These are phyloP conservation scores for Suillus discolor DNA, from an alignment of 768 basidiomycete genomes.

Conservation along the genomic window DNA sequence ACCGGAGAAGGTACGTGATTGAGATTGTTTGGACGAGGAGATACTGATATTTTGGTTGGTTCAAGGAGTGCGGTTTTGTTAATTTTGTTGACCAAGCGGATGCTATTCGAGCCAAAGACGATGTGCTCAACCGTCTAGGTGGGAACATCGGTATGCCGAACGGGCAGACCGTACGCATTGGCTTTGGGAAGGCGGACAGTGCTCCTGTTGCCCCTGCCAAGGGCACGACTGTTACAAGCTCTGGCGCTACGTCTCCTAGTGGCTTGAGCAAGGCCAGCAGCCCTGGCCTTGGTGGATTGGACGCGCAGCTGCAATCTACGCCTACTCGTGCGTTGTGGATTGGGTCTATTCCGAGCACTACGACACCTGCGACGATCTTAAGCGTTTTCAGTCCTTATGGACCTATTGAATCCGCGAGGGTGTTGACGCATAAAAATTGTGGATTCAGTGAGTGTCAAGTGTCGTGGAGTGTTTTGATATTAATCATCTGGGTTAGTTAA, in stretches of 20 bases:
- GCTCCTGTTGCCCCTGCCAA: slow-evolving; percentile 91
- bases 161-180: slow-evolving; percentile 95
- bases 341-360: slow-evolving; percentile 93
- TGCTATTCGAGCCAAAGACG: slow-evolving; percentile 97
- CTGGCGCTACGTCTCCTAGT: slow-evolving; percentile 67
- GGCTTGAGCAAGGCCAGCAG: slow-evolving; percentile 51
- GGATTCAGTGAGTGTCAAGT: slow-evolving; percentile 68
- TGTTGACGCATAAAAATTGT: slow-evolving; percentile 97
- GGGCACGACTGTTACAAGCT: slow-evolving; percentile 61
- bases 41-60: slow-evolving; percentile 19
- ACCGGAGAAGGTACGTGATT: slow-evolving; percentile 83
- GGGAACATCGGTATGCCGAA: slow-evolving; percentile 95
- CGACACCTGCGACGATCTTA: slow-evolving; percentile 91
- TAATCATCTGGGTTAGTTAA: slow-evolving; percentile 63
- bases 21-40: slow-evolving; percentile 4
- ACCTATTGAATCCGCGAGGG: slow-evolving; percentile 94
- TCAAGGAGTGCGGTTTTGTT: slow-evolving; percentile 96
- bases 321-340: slow-evolving; percentile 98
- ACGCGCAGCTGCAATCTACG: slow-evolving; percentile 84
- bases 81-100: slow-evolving; percentile 96
- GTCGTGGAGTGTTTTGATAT: slow-evolving; percentile 13
- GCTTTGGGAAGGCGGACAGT: slow-evolving; percentile 97
- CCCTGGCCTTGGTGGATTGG: slow-evolving; percentile 65
- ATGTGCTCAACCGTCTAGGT: slow-evolving; percentile 93
- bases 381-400: slow-evolving; percentile 98